Conservation (phyloP, 257 asterid species). For the Solanum bukasovii region DNA sequence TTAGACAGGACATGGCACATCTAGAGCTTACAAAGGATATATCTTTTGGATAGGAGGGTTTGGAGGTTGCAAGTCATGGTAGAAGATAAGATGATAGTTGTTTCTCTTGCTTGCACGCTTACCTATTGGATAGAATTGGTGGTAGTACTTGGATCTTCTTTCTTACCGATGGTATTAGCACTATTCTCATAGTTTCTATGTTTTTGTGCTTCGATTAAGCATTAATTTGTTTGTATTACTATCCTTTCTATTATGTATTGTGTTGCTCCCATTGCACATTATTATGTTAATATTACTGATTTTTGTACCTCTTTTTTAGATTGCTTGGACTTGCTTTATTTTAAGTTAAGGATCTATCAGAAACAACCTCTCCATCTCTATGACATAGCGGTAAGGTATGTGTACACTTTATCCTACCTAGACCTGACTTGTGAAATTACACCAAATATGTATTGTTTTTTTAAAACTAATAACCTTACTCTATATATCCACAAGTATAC, state of each 20-base stretch:
- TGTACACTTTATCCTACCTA: not conserved
- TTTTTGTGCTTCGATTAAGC: not conserved
- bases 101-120: not conserved
- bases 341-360: not conserved
- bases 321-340: too few relatives aligned
- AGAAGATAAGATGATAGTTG: not conserved
- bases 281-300: not conserved
- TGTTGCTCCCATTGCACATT: not conserved
- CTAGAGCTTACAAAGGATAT: too few relatives aligned
- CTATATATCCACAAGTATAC: too few relatives aligned
- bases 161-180: not conserved
- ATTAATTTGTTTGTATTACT: too few relatives aligned
- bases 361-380: not conserved
- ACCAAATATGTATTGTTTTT: too few relatives aligned
- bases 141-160: not conserved
- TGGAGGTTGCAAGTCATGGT: not conserved
- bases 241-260: too few relatives aligned
- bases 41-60: not conserved
- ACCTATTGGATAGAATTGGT: not conserved
- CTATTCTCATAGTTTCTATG: not conserved
- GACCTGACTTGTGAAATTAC: not conserved
- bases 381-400: not conserved
- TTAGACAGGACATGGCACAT: too few relatives aligned
- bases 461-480: too few relatives aligned
- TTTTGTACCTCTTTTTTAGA: not conserved